These are phyloP conservation scores for Suhomyces emberorum DNA, from an alignment of 805 yeast genomes.

Conservation along the genomic window DNA sequence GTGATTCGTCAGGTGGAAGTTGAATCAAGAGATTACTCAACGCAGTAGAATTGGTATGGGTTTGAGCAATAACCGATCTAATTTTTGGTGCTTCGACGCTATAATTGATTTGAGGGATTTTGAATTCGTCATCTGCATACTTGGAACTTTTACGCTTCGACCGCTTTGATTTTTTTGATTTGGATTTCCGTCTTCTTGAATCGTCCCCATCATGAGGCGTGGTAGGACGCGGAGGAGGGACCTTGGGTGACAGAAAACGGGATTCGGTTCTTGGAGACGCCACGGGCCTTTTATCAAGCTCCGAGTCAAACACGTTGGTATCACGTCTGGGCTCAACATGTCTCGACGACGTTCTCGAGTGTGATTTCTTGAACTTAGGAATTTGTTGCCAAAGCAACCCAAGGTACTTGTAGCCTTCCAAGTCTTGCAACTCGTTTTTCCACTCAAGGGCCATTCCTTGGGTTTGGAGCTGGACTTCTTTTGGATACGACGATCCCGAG, in stretches of 20 bases:
- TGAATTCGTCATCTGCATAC: conserved; percentile 48
- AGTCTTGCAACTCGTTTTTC: conserved; percentile 54
- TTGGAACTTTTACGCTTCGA: conserved; percentile 12
- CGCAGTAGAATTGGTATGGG: conserved; percentile 70
- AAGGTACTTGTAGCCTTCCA: conserved; percentile 47
- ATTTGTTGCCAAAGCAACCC: conserved; percentile 44
- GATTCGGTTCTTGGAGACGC: background rate
- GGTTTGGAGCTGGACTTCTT: conserved; percentile 46
- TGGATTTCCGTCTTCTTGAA: background rate
- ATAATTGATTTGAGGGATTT: conserved; percentile 67
- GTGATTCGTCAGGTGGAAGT: conserved; percentile 46
- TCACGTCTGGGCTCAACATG: background rate
- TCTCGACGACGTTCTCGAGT: conserved; percentile 1
- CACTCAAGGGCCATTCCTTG: conserved; percentile 59
- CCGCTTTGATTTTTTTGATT: conserved; percentile 8
- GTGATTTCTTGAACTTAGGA: conserved; percentile 28
- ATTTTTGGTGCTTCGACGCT: conserved; percentile 72
- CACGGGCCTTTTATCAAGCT: background rate
- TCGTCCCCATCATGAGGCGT: conserved; percentile 13
- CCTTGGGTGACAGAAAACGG: conserved; percentile 2
- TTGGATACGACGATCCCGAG: conserved; percentile 32
- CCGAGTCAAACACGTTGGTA: conserved; percentile 5
- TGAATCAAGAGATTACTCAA: conserved; percentile 49
- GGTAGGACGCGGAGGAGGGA: conserved; percentile 27
- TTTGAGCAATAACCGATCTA: conserved; percentile 63